These are phyloP conservation scores for Magnaporthiopsis incrustans DNA, from an alignment of 2,329 filamentous ascomycete genomes.

Conservation along the genomic window DNA sequence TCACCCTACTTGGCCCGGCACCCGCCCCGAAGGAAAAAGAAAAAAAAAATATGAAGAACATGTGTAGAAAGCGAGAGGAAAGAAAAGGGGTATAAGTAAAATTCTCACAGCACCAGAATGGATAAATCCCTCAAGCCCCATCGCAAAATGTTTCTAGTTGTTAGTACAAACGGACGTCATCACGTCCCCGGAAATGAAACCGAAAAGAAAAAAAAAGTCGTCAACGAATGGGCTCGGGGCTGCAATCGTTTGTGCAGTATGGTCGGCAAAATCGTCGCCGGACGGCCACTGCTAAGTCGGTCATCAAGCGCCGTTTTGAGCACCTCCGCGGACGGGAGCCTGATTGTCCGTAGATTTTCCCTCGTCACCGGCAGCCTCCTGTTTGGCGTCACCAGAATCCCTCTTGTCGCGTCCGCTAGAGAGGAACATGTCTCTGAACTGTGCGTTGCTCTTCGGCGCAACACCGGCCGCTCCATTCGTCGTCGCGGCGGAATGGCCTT, in stretches of 20 bases:
- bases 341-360: constrained; percentile 10
- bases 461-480: constrained; percentile 15
- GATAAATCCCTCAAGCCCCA: not conserved
- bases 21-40: not conserved
- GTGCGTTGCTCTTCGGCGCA: constrained; percentile 22
- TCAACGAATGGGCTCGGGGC: not conserved
- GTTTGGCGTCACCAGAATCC: constrained; percentile 1
- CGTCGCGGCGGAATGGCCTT: constrained; percentile 10
- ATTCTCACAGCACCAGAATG: not conserved
- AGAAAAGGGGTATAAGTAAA: constrained; percentile 9
- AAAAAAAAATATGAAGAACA: not conserved
- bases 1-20: not conserved
- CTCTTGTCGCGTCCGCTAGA: constrained; percentile 8
- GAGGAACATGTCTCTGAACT: constrained; percentile 24
- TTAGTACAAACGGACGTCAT: not conserved
- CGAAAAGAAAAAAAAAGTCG: not conserved
- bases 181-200: not conserved
- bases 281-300: not conserved
- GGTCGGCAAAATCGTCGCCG: not conserved
- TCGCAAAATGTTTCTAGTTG: not conserved
- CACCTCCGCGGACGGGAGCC: not conserved
- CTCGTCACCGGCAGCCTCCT: constrained; percentile 2
- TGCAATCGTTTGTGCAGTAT: not conserved
- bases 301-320: not conserved
- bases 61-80: not conserved